phyloP scores from a whole-genome alignment of 768 basidiomycete genomes.

The Rhizopogon vulgaris region DNA sequence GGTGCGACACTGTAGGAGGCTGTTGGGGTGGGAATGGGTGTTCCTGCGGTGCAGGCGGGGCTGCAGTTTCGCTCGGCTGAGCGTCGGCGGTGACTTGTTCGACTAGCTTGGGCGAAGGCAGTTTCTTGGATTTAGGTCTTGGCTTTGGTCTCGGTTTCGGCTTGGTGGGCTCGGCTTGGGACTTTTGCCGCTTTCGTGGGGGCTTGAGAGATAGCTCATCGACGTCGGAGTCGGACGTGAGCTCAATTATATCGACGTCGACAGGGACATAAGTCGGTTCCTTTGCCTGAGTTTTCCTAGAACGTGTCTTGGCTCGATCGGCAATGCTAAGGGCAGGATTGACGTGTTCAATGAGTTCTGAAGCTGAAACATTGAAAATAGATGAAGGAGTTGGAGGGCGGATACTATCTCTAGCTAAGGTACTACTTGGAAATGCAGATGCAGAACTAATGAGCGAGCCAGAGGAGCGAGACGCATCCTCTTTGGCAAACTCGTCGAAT shows the following conservation, averaged over 20 bases:
- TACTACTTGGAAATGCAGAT: slow-evolving; percentile 6
- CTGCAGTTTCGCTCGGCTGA: slow-evolving; percentile 11
- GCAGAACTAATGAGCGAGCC: slow-evolving; percentile 18
- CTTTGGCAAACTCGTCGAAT: background rate
- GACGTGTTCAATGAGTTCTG: slow-evolving; percentile 10
- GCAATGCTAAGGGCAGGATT: slow-evolving; percentile 36
- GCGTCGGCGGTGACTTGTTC: slow-evolving; percentile 10
- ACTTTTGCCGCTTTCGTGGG: slow-evolving; percentile 23
- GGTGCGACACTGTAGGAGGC: slow-evolving; percentile 25
- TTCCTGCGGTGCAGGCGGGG: slow-evolving; percentile 29
- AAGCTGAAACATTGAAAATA: background rate
- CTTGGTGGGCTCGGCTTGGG: slow-evolving; percentile 22
- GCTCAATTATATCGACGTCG: slow-evolving; percentile 36
- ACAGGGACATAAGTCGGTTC: slow-evolving; percentile 1
- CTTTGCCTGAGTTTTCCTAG: slow-evolving; percentile 27
- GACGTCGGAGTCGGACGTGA: slow-evolving; percentile 34
- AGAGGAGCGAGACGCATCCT: slow-evolving; percentile 4
- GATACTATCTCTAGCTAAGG: slow-evolving; percentile 16
- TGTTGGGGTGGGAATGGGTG: slow-evolving; percentile 22
- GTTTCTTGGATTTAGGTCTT: slow-evolving; percentile 14
- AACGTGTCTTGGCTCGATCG: slow-evolving; percentile 54
- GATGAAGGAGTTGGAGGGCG: slow-evolving; percentile 10
- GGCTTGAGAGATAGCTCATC: slow-evolving; percentile 31
- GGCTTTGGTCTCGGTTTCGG: slow-evolving; percentile 22
- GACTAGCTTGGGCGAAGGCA: background rate